Percentiles rank a stretch among this genome's conserved stretches.
Evolutionary conservation across 805 yeast genomes (phyloP).

Genomic region (Suhomyces tanzawaensis): DNA sequence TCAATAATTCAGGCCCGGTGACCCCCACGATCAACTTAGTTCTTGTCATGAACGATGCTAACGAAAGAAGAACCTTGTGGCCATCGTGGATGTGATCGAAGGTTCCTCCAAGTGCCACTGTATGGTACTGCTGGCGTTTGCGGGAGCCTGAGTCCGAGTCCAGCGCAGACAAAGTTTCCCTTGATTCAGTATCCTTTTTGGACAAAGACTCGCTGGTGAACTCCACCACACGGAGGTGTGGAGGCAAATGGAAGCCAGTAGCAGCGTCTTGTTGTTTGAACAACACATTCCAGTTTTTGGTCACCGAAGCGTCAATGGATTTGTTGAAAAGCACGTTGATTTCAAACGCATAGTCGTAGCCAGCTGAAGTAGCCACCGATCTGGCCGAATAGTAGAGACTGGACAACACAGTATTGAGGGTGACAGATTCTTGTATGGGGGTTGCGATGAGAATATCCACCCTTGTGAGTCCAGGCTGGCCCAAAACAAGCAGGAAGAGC

Average conservation of each 20-base stretch:
- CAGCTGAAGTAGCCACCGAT: conserved; percentile 13
- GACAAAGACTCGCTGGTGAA: neutral
- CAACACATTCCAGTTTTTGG: conserved; percentile 1
- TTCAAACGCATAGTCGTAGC: conserved; percentile 24
- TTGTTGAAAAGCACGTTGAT: conserved; percentile 30
- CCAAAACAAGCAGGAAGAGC: conserved; percentile 10
- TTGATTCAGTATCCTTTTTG: neutral
- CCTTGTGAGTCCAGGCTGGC: neutral
- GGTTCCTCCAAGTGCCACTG: conserved; percentile 86
- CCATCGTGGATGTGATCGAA: conserved; percentile 97
- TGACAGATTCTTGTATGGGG: conserved; percentile 18
- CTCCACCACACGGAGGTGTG: neutral
- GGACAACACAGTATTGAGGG: conserved; percentile 28
- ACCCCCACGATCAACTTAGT: conserved; percentile 71
- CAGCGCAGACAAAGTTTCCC: neutral
- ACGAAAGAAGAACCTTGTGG: conserved; percentile 78
- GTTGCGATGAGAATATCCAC: conserved; percentile 26
- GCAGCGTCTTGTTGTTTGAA: neutral
- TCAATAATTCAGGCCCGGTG: conserved; percentile 70
- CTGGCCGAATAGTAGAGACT: conserved; percentile 29
- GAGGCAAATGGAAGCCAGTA: neutral
- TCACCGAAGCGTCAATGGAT: neutral
- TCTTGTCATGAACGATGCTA: conserved; percentile 62
- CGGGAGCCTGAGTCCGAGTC: neutral
- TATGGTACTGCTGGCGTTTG: conserved; percentile 12